Percentiles rank a stretch among this genome's conserved stretches.
Conservation (phyloP, 2,329 filamentous ascomycete genomes). For the Neofusicoccum kwambonambiense region DNA sequence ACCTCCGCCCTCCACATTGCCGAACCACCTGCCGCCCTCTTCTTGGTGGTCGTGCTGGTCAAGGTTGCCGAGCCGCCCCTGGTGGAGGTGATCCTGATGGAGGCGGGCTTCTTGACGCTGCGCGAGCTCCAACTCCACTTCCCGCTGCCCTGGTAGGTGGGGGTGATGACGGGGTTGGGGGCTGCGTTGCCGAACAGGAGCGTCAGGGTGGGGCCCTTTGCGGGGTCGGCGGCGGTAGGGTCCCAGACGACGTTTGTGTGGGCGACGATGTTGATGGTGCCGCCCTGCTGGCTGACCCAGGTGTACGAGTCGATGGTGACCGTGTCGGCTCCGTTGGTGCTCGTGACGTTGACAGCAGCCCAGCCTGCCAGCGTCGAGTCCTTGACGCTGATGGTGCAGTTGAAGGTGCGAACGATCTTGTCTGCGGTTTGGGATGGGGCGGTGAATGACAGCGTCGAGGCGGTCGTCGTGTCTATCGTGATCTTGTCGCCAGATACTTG, state of each 20-base stretch:
- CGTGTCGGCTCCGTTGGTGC: constrained; percentile 26
- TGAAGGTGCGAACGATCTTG: constrained; percentile 29
- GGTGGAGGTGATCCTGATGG: constrained; percentile 29
- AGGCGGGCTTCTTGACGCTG: constrained; percentile 30
- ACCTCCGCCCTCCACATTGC: not conserved
- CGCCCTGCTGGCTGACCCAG: constrained; percentile 29
- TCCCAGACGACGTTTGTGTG: constrained; percentile 35
- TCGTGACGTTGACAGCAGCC: constrained; percentile 29
- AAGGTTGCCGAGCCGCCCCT: constrained; percentile 25
- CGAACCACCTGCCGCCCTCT: constrained; percentile 18
- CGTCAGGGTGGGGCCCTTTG: constrained; percentile 27
- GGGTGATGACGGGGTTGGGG: not conserved
- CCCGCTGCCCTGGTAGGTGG: constrained; percentile 22
- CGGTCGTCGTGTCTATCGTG: constrained; percentile 26
- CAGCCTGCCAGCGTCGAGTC: constrained; percentile 21
- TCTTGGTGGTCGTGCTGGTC: constrained; percentile 25
- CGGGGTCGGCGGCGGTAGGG: constrained; percentile 19
- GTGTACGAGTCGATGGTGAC: constrained; percentile 36
- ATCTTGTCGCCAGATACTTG: constrained; percentile 27
- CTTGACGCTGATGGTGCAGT: constrained; percentile 29
- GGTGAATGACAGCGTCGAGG: constrained; percentile 26
- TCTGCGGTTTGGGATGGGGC: constrained; percentile 25
- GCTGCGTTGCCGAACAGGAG: constrained; percentile 29
- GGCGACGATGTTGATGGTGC: constrained; percentile 33
- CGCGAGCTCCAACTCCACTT: constrained; percentile 29